A percentile compares a stretch with the other conserved stretches of the same genome.
Conservation (phyloP, 106 monocot species). For the Phalaenopsis equestris region DNA sequence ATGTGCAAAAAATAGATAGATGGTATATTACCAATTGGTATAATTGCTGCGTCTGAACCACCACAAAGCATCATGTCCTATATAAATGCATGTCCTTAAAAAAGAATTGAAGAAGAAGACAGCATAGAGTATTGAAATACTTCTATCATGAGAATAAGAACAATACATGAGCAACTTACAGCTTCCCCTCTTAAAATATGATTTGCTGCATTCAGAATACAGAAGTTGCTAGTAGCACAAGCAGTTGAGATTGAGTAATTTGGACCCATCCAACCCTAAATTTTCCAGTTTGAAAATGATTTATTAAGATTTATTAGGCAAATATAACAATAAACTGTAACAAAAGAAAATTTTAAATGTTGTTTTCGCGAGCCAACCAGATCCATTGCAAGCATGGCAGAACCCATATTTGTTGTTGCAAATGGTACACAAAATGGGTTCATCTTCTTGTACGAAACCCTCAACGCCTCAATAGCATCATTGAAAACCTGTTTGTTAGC, state of each 20-base stretch:
- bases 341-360: slow-evolving; percentile 1
- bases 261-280: slow-evolving; percentile 70
- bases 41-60: slow-evolving; percentile 90
- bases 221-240: slow-evolving; percentile 72
- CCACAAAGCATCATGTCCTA: slow-evolving; percentile 98
- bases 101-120: neutral
- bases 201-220: slow-evolving; percentile 69
- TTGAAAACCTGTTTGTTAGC: slow-evolving; percentile 42
- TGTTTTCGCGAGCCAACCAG: slow-evolving; percentile 31
- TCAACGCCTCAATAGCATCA: slow-evolving; percentile 82
- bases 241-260: slow-evolving; percentile 71
- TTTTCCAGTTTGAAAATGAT: neutral
- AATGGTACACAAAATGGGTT: slow-evolving; percentile 84
- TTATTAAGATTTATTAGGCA: neutral
- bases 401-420: slow-evolving; percentile 85
- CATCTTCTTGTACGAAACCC: slow-evolving; percentile 78
- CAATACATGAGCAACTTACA: slow-evolving; percentile 24
- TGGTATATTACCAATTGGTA: slow-evolving; percentile 68
- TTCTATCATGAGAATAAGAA: slow-evolving; percentile 5
- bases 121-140: neutral
- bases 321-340: neutral
- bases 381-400: slow-evolving; percentile 88
- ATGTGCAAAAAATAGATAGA: neutral
- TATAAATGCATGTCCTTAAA: slow-evolving; percentile 5
- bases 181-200: slow-evolving; percentile 72